Conservation (phyloP, 345 rosid species). For the Eucalyptus camaldulensis region DNA sequence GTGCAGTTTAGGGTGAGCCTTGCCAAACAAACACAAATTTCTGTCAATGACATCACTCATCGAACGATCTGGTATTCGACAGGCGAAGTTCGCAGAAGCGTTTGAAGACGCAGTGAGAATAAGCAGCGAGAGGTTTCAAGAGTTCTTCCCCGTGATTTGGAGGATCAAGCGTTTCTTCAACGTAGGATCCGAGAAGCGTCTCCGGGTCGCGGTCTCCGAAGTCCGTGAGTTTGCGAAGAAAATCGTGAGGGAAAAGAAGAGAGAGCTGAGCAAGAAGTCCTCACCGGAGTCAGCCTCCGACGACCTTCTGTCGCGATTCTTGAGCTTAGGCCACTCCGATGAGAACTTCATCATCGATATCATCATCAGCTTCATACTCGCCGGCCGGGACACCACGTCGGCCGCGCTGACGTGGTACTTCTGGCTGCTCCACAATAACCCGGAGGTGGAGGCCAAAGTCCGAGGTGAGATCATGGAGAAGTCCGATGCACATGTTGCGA, state of each 20-base stretch:
- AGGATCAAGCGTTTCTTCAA: not conserved
- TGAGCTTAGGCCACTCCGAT: no score
- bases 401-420: no score
- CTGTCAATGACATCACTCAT: not conserved
- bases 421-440: no score
- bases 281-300: constrained; percentile 5
- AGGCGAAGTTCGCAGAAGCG: not conserved
- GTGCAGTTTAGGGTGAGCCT: no score
- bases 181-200: not conserved
- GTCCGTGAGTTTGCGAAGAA: constrained; percentile 30
- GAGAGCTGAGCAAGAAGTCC: not conserved
- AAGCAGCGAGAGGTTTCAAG: not conserved
- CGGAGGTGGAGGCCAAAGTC: no score
- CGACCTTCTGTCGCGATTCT: constrained; percentile 25
- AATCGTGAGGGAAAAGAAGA: constrained; percentile 30
- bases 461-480: no score
- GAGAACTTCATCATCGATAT: no score
- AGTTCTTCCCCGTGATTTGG: not conserved
- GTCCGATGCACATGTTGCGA: no score
- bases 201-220: not conserved
- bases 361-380: no score
- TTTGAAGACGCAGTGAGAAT: not conserved
- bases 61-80: not conserved
- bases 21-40: no score
- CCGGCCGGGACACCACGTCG: no score